These are phyloP conservation scores for Erysimum pusillum DNA, from an alignment of 441 rosid species.

Conservation along the genomic window DNA sequence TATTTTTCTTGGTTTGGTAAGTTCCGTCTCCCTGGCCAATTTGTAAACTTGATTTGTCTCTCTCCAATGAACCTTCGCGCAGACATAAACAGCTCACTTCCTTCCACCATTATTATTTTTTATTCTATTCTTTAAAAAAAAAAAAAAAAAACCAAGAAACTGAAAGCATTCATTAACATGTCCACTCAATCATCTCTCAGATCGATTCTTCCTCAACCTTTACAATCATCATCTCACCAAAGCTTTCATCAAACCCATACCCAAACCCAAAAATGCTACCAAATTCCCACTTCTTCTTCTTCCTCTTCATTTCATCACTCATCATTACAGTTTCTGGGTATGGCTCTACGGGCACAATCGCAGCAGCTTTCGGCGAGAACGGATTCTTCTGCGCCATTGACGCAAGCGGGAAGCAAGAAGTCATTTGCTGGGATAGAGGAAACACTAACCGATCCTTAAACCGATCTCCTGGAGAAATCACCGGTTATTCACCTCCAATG, in stretches of 20 bases:
- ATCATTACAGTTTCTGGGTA: constrained; percentile 41
- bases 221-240: background rate
- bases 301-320: constrained; percentile 24
- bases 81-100: constrained; percentile 51
- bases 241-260: background rate
- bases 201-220: constrained; percentile 39
- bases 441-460: constrained; percentile 44
- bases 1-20: constrained; percentile 15
- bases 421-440: constrained; percentile 60
- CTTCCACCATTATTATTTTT: constrained; percentile 44
- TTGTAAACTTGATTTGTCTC: constrained; percentile 41
- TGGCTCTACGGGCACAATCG: constrained; percentile 50
- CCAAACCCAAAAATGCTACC: constrained; percentile 16
- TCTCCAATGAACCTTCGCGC: constrained; percentile 52
- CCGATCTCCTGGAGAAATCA: constrained; percentile 36
- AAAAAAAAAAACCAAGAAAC: constrained; percentile 12
- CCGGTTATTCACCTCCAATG: constrained; percentile 54
- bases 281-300: background rate
- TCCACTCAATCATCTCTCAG: constrained; percentile 39
- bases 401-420: constrained; percentile 61
- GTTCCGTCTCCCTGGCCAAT: constrained; percentile 40
- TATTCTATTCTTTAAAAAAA: background rate
- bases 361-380: constrained; percentile 55
- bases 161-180: constrained; percentile 44
- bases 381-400: constrained; percentile 68